These are phyloP conservation scores for Puccinellia tenuiflora DNA, from an alignment of 176 grass and related monocot genomes.

Conservation along the genomic window DNA sequence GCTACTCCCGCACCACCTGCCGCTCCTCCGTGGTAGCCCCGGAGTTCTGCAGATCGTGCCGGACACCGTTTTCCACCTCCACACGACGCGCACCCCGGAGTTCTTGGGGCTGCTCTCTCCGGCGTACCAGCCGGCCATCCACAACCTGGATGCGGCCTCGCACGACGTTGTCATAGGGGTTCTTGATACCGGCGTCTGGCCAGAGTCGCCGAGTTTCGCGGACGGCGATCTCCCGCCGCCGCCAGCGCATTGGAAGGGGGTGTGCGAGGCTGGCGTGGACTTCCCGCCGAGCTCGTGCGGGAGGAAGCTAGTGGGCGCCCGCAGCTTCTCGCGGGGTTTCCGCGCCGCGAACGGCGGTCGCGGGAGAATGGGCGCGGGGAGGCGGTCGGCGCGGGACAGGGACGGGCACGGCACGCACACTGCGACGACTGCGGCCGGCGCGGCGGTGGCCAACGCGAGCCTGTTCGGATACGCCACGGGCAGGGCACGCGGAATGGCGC, in stretches of 20 bases:
- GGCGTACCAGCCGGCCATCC: conserved; percentile 40
- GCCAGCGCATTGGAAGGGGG: conserved; percentile 65
- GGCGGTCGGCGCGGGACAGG: conserved; percentile 59
- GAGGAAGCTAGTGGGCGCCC: conserved; percentile 72
- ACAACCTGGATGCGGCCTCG: conserved; percentile 46
- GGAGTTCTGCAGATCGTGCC: conserved; percentile 63
- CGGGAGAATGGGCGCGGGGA: not conserved
- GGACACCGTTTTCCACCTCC: conserved; percentile 54
- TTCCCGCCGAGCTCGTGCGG: conserved; percentile 64
- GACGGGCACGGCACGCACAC: conserved; percentile 97
- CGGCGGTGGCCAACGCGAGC: conserved; percentile 73
- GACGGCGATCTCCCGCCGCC: conserved; percentile 41
- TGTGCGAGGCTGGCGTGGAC: conserved; percentile 82
- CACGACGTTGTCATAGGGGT: conserved; percentile 81
- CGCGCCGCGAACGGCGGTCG: conserved; percentile 36
- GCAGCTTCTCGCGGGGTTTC: conserved; percentile 85
- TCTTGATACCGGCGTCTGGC: conserved; percentile 92
- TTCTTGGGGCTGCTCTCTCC: conserved; percentile 64
- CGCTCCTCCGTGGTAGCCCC: conserved; percentile 55
- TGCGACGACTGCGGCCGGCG: conserved; percentile 66
- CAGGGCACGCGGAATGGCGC: conserved; percentile 83
- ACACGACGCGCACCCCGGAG: conserved; percentile 79
- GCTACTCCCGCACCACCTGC: conserved; percentile 51
- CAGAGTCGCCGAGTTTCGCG: conserved; percentile 70
- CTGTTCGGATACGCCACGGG: conserved; percentile 82